Evolutionary conservation across 2,329 filamentous ascomycete species (phyloP), one percentile per base, ranked within the genome.

Genomic region (Neoscytalidium dimidiatum): DNA sequence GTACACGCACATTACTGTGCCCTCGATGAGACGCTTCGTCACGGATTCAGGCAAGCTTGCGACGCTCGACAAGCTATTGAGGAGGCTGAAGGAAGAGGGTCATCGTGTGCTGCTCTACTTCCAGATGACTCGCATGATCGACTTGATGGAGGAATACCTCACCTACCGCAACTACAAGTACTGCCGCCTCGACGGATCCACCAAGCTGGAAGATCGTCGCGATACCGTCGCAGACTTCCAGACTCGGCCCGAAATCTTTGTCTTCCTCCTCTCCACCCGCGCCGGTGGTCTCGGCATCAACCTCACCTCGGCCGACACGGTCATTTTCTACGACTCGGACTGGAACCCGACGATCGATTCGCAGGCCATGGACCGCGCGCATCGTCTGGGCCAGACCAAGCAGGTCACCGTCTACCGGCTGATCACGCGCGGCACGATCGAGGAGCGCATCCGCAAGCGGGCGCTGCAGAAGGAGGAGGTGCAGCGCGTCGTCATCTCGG

Each of bases 51-150:
- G 95, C 74, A 99, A 99, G 81, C 86, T 99, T 66, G 94, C 93
- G 52, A 92, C 93, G 74, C 84, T 99, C 58, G 95, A 99, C 75
- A 85, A 92, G 69, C 84, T 99, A 19, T 85, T 99, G 14, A 91
- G 91, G 75, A 86, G 93, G 77, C 88, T 99, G 73, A 99, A 98
- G 84, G 90, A 92, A 67, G 92, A 91, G 68, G 91, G 91, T 38
- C 95, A 99, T 72, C 93, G 95, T 73, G 95, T 99, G 23, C 84
- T 99, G 62, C 83, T 99, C 21, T 99, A 99, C 84, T 99, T 99
- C 91, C 95, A 99, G 83, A 99, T 99, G 95, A 99, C 95, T 3
- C 91, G 92, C 74, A 99, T 99, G 95, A 98, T 99, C 74, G 94
- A 99, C 77, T 83, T 99, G 67, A 98, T 98, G 92, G 95, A 99